Conservation (phyloP, 164 flowering plant species). For the Aristolochia fimbriata region DNA sequence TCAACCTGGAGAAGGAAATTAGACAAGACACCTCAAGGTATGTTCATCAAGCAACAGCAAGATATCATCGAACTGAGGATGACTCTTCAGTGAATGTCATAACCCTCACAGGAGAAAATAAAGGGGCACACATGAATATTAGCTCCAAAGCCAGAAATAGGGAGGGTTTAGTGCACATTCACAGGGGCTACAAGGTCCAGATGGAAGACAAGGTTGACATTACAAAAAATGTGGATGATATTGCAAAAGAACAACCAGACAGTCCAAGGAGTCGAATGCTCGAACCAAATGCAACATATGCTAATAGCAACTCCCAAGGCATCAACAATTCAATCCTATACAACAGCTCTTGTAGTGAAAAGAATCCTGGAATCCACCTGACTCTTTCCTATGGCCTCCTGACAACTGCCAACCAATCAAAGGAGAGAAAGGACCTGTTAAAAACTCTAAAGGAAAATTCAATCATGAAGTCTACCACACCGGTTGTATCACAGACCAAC, state of each 20-base stretch:
- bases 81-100: slow-evolving; percentile 28
- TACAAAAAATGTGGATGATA: slow-evolving; percentile 33
- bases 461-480: slow-evolving; percentile 26
- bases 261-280: slow-evolving; percentile 4
- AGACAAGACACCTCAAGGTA: slow-evolving; percentile 33
- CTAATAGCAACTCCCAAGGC: slow-evolving; percentile 62
- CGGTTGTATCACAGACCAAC: slow-evolving; percentile 31
- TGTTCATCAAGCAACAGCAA: slow-evolving; percentile 21
- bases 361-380: slow-evolving; percentile 56
- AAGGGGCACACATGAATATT: slow-evolving; percentile 63
- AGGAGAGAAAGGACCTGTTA: slow-evolving; percentile 4
- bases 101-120: slow-evolving; percentile 76
- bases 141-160: slow-evolving; percentile 23
- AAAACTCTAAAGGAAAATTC: slow-evolving; percentile 32
- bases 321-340: slow-evolving; percentile 61
- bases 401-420: slow-evolving; percentile 5
- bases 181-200: slow-evolving; percentile 46
- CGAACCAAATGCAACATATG: slow-evolving; percentile 16
- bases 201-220: slow-evolving; percentile 37
- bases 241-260: slow-evolving; percentile 13
- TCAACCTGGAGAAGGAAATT: slow-evolving; percentile 25
- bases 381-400: neutral
- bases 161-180: slow-evolving; percentile 41
- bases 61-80: slow-evolving; percentile 12
- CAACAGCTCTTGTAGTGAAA: slow-evolving; percentile 35